phyloP scores from a whole-genome alignment of 306 rosid genomes.

The Gynostemma pentaphyllum region DNA sequence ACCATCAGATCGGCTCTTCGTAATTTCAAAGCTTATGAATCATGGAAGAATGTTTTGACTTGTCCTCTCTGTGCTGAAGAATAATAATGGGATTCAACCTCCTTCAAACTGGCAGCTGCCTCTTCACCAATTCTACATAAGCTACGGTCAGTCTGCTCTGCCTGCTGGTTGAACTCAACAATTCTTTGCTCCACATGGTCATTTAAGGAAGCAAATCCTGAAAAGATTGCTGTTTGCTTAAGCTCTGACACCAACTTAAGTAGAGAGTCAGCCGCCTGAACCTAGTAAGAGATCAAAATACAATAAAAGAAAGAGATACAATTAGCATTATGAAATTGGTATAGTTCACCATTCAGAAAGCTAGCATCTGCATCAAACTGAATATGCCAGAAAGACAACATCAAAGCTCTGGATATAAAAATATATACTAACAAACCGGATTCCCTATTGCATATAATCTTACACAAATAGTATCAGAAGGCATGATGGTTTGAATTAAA shows the following conservation, averaged over 20 bases:
- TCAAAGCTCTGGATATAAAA: no score
- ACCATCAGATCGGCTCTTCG: background rate
- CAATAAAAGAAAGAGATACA: background rate
- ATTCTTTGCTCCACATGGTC: slow-evolving; percentile 82
- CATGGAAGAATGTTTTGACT: background rate
- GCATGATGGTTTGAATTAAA: background rate
- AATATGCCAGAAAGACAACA: background rate
- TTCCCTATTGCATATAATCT: background rate
- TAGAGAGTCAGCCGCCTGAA: slow-evolving; percentile 75
- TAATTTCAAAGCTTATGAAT: background rate
- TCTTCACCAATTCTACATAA: slow-evolving; percentile 74
- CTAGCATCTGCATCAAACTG: background rate
- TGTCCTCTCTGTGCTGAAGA: slow-evolving; percentile 44
- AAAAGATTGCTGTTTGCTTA: slow-evolving; percentile 87
- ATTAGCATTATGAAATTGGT: background rate
- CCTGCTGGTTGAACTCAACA: slow-evolving; percentile 56
- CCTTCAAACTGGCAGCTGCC: slow-evolving; percentile 74
- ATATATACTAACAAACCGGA: background rate
- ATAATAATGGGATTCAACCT: slow-evolving; percentile 70
- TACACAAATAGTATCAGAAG: background rate
- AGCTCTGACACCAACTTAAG: slow-evolving; percentile 73
- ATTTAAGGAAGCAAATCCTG: slow-evolving; percentile 87
- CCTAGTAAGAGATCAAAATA: slow-evolving; percentile 21
- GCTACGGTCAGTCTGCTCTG: slow-evolving; percentile 46
- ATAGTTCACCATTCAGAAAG: background rate